These are phyloP conservation scores for Elsinoe necatrix DNA, from an alignment of 2,329 filamentous ascomycete species.

Conservation along the genomic window DNA sequence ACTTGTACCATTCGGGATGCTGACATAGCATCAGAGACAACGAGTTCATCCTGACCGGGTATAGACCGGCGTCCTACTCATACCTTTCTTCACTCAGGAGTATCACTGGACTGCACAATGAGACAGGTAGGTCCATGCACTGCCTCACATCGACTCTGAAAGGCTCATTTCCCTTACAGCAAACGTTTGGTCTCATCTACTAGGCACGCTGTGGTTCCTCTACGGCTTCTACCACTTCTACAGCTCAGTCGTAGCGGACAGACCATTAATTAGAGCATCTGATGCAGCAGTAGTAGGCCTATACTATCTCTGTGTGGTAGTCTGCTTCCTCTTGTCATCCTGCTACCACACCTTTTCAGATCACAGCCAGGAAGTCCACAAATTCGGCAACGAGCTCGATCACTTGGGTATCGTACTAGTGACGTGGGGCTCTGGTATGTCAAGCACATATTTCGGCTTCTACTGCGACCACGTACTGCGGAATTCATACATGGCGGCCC, in stretches of 20 bases:
- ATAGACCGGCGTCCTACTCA: slow-evolving; percentile 6
- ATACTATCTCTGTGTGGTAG: slow-evolving; percentile 32
- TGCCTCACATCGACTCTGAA: neutral
- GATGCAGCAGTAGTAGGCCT: slow-evolving; percentile 32
- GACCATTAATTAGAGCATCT: slow-evolving; percentile 18
- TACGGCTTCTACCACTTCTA: slow-evolving; percentile 25
- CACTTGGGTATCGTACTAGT: slow-evolving; percentile 82
- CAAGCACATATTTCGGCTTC: slow-evolving; percentile 57
- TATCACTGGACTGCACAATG: slow-evolving; percentile 12
- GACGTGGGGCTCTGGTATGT: slow-evolving; percentile 79
- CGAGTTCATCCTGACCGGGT: slow-evolving; percentile 10
- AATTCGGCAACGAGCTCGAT: slow-evolving; percentile 80
- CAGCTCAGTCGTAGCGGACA: neutral
- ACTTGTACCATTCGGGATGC: neutral
- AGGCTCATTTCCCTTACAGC: neutral
- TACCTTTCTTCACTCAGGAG: neutral
- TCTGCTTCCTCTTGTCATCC: slow-evolving; percentile 38
- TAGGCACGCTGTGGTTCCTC: slow-evolving; percentile 27
- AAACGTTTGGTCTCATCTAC: slow-evolving; percentile 16
- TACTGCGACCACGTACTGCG: slow-evolving; percentile 35
- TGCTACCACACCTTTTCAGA: slow-evolving; percentile 74
- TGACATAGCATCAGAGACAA: slow-evolving; percentile 9
- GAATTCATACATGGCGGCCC: slow-evolving; percentile 20
- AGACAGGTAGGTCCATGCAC: slow-evolving; percentile 6
- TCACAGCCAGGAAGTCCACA: slow-evolving; percentile 64